Base-by-base conservation (phyloP, 2,329 filamentous ascomycete species). In the Exophiala spinifera region DNA sequence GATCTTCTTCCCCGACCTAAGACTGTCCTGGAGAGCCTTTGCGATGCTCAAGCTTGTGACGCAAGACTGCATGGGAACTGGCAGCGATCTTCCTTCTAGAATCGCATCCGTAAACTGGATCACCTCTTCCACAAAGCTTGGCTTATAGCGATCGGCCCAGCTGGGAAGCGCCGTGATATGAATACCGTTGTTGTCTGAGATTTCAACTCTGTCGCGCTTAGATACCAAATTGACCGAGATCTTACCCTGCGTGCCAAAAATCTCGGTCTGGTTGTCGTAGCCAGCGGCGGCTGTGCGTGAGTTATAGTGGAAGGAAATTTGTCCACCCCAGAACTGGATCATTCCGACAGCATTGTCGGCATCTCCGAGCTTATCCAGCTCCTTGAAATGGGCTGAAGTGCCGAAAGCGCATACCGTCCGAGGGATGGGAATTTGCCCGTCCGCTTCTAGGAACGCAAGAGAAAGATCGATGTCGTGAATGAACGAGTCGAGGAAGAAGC, bases 391-490 rank as follows among this genome's bases (percentile, higher is more conserved):
- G 14, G 66, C 63, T 10, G 68, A 59, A 7, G 67, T 66, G 4
- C 72, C 72, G 21, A 67, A 57, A 1, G 71, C 73, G 43, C 66
- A 70, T 33, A 69, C 65, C 10, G 65, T 64, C 58, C 75, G 28
- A n/a, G 52, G 52, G 17, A 28, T 74, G 15, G 70, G 67, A n/a
- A n/a, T 3, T 66, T 61, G 11, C n/a, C 68, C 59, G 31, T 68
- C 61, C 17, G 70, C 65, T 14, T 69, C 69, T 37, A 76, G 69
- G 60, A 72, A 76, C 63, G 65, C 73, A 1, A 76, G 62, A 1
- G 69, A 69, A 0, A 76, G 65, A 54, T 77, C 74, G 51, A 76
- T 74, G 53, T 76, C 74, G 54, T 77, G 74, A 36, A 76, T 70
- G 37, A 65, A 61, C 56, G 67, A 71, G 60, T 77, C 74, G 21